Evolutionary conservation across 2,329 filamentous ascomycete species (phyloP), one percentile per base, ranked within the genome.

Genomic region (Cryoendolithus antarcticus): DNA sequence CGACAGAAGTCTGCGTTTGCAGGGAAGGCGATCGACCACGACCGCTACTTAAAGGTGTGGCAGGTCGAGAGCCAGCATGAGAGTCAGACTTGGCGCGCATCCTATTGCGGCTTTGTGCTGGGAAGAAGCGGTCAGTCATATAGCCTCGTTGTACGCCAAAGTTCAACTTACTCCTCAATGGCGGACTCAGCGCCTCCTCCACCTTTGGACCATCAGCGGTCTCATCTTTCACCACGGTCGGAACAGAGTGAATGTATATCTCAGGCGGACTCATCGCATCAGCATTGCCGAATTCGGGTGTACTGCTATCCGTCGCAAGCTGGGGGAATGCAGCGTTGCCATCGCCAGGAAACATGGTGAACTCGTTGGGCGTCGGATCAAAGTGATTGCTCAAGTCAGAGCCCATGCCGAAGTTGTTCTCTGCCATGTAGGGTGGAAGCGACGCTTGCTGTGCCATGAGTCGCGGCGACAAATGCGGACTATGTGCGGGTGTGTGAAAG

Each of bases 241-340:
- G 88, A 10, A 86, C 88, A 59, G 85, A 86, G 57, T 94, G 84
- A 51, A 95, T 91, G 56, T 91, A 93, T 62, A 95, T 95, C 37
- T 88, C 84, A 0, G 88, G 88, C n/a, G 88, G 84, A 3, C 81
- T 82, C 80, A 93, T 91, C 49, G 82, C 73, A 36, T 79, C 75
- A 34, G 74, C 76, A 55, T 74, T 77, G 4, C 76, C 74, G 56
- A 83, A 73, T 41, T 88, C 82, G 56, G 19, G 47, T 48, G 6
- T 44, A 43, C 36, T 44, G 45, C 15, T 40, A 69, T 62, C 47
- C 69, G 65, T 39, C 69, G 64, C 44, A 19, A 69, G 59, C 38
- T 67, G 61, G 3, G 66, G 64, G 39, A 70, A 69, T 3, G 64
- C 55, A 46, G 72, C 69, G 38, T 70, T 66, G 28, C 54, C 54